Base-by-base conservation (phyloP, 345 rosid genomes). In the Cardamine occulta region DNA sequence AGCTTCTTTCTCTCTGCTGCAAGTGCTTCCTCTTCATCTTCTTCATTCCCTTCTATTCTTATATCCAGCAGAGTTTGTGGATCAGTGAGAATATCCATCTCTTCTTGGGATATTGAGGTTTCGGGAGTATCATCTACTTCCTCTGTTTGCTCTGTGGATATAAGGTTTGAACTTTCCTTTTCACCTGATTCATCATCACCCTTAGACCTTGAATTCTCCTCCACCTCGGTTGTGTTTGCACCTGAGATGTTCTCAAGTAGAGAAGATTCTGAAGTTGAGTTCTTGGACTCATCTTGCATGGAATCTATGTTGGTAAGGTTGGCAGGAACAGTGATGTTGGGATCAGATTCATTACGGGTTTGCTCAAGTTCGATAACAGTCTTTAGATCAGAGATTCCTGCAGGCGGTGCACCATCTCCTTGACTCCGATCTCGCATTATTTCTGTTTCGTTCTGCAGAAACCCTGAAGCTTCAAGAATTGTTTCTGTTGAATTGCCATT, bases 51-150 rank as follows among this genome's bases (percentile, higher is more conserved):
- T 65, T 76, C 83, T 34, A 74, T 59, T 74, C 73, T 63, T 59
- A 67, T 70, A 75, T 85, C 87, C 37, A 91, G 86, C 49, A 89
- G 72, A 6, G 87, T 84, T 40, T 67, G 81, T 74, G 83, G 77
- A 81, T 89, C 88, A 12, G 79, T 75, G 62, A 63, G 85, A 37
- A 81, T 80, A 45, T 83, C 85, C 60, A 44, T 83, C 81, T 83
- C 88, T 23, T 84, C 87, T 59, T 80, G 82, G 26, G 79, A 66
- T 42, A 83, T 44, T 14, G 73, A 60, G 23, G 74, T 77, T 74
- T 84, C 88, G 0, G 83, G 71, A 67, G 70, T 81, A 29, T 63
- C 65, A 72, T 32, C 79, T 47, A 66, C 65, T 61, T 80, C 88
- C 63, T 32, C 74, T 11, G 63, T 68, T 65, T 78, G 85, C 69